Base-by-base conservation (phyloP, 768 basidiomycete genomes). In the Phlebiopsis flavidoalba region DNA sequence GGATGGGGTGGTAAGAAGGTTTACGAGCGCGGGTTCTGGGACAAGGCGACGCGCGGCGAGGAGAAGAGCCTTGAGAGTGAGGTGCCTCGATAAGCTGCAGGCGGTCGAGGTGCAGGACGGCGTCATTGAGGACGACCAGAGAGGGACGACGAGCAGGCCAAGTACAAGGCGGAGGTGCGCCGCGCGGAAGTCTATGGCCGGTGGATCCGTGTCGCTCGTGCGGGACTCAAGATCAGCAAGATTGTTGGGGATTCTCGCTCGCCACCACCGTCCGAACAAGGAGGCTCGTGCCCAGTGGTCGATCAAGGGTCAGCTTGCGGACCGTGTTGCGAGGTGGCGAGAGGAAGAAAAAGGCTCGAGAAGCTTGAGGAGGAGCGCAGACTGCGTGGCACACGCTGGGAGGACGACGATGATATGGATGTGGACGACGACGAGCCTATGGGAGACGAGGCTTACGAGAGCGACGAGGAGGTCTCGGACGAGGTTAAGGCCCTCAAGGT, bases 21-120 rank as follows among this genome's bases (percentile, higher is more conserved):
- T 15, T 98, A 89, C 70, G 94, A 96, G 71, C 85, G 92, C 45
- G 96, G 95, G 0, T 98, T 88, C 71, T 99, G 97, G 97, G 91
- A 89, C 69, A 77, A 78, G 55, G 66, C 59, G 46, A 59, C 65
- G 17, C 58, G 60, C n/a, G 83, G 82, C 35, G 88, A 87, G 55
- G 86, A 87, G 59, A 79, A 81, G 51, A 75, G 76, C 45, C 68
- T 74, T 63, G 96, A 98, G 77, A 79, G 91, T 58, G 94, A 95
- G 67, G 87, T 95, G 0, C 77, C n/a, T 96, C 52, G 81, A 89
- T 56, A 74, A 80, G 57, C 76, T 79, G 10, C 86, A 91, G 67
- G 76, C 74, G 11, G 83, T 86, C 60, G 71, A 67, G 33, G 67
- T 80, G 26, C 84, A 80, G 0, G 92, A 95, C 66, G 94, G 91